Evolutionary conservation across 225 moss, liverwort and hornwort genomes (phyloP), one percentile per base, ranked within the genome.

Genomic region (Takakia lepidozioides): DNA sequence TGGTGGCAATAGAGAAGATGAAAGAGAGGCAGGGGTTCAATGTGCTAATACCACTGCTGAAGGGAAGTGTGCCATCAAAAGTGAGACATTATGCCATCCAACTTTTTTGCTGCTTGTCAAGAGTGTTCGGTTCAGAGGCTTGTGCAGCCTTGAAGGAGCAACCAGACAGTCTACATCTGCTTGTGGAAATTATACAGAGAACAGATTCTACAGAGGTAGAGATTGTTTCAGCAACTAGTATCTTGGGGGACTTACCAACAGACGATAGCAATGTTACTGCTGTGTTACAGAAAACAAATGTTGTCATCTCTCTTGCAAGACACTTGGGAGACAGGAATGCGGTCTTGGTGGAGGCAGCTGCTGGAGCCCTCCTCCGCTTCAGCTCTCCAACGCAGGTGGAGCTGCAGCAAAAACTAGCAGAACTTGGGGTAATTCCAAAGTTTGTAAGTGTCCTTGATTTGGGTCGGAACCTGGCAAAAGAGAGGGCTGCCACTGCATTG

Each of bases 291-390:
- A 64, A 58, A 43, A 46, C 52, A 22, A 54, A 73, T 38, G 42
- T 60, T 44, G 43, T 73, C 17, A 64, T 64, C 13, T 26, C 65
- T 14, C 22, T 73, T 19, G 61, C 65, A 6, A 62, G 58, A 27
- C 48, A 56, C 16, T 10, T 78, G 19, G 52, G 43, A 20, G 59
- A 25, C 56, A 58, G 25, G 27, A 27, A 67, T 34, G 38, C 17
- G n/a, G 59, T 45, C 5, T 46, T 73, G 45, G 68, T 68, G 49
- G 78, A 69, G 51, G 73, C 60, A 43, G 72, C 68, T 19, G 68
- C 51, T 3, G 73, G 68, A 48, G 78, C 78, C 3, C 55, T 78
- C 16, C 44, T 58, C 36, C 60, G 78, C 2, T 78, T 78, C 46
- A 78, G 72, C 8, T 36, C 25, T 8, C 56, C 68, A 1, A n/a